Evolutionary conservation across 208 protist species (phyloP).

Genomic region (Herpetomonas tarakana): DNA sequence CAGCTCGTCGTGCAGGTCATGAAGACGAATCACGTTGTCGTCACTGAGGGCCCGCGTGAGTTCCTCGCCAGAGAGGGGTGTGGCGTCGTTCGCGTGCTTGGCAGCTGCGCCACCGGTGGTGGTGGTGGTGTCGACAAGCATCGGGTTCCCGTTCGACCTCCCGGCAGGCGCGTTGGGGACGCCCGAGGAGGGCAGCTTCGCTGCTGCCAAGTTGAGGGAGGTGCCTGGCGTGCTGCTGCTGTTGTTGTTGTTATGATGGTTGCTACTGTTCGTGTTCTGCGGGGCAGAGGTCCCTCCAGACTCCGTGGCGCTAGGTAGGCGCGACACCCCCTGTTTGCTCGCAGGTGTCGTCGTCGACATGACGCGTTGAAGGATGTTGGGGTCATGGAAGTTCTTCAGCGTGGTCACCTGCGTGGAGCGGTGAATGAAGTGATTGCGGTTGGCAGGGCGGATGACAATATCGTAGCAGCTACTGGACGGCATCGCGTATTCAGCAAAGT

Average conservation of each 20-base stretch:
- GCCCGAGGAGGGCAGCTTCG: neutral
- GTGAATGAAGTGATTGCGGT: constrained; percentile 43
- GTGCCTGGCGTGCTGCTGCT: neutral
- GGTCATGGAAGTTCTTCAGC: constrained; percentile 48
- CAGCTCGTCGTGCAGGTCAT: constrained; percentile 73
- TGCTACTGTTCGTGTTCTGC: neutral
- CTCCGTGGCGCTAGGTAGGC: neutral
- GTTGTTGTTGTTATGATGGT: neutral
- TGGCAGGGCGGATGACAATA: constrained; percentile 69
- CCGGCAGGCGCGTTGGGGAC: neutral
- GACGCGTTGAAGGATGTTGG: neutral
- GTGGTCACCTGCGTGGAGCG: constrained; percentile 61
- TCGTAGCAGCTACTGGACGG: constrained; percentile 55
- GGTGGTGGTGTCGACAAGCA: too few species aligned
- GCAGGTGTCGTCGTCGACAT: neutral
- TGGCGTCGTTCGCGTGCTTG: neutral
- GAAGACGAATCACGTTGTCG: constrained; percentile 33
- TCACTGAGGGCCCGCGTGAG: constrained; percentile 18
- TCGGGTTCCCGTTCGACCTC: neutral
- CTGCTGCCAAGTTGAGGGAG: constrained; percentile 6
- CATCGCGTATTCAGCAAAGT: constrained; percentile 84
- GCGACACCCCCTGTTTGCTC: neutral
- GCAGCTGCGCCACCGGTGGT: neutral
- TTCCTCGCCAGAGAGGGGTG: neutral
- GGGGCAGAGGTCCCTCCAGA: neutral